Percentiles rank a stretch among this genome's conserved stretches.
Conservation (phyloP, 225 moss, liverwort and hornwort species). For the Marchantia polymorpha region DNA sequence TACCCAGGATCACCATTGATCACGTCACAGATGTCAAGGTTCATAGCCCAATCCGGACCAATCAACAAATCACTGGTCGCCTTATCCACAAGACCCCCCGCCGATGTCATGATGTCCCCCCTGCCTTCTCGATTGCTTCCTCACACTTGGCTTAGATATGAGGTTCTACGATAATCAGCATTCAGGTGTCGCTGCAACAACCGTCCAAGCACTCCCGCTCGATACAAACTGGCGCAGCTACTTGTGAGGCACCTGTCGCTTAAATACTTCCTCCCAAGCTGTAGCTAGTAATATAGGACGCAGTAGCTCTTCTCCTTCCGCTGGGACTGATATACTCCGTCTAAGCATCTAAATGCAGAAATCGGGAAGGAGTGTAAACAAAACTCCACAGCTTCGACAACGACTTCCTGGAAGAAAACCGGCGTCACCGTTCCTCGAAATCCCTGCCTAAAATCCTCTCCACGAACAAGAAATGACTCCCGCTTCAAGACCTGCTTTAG, state of each 20-base stretch:
- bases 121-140: constrained; percentile 11
- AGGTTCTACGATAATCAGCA: constrained; percentile 10
- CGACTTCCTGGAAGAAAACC: neutral
- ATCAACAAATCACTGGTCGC: constrained; percentile 57
- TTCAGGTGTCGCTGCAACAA: constrained; percentile 10
- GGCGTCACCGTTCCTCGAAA: neutral
- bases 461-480: neutral
- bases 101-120: constrained; percentile 39
- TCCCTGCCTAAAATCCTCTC: neutral
- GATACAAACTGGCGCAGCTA: neutral
- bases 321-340: constrained; percentile 3
- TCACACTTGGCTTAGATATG: neutral
- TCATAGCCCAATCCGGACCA: constrained; percentile 63
- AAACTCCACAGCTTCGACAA: neutral
- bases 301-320: constrained; percentile 1
- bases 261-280: neutral
- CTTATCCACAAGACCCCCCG: constrained; percentile 52
- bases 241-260: neutral
- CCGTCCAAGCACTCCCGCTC: neutral
- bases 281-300: neutral
- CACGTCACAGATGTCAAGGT: constrained; percentile 56
- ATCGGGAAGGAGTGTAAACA: neutral
- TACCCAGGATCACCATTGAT: constrained; percentile 60
- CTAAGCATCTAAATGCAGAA: neutral
- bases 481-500: neutral